Conservation (phyloP, 2,329 filamentous ascomycete species). For the Fusarium nygamai region DNA sequence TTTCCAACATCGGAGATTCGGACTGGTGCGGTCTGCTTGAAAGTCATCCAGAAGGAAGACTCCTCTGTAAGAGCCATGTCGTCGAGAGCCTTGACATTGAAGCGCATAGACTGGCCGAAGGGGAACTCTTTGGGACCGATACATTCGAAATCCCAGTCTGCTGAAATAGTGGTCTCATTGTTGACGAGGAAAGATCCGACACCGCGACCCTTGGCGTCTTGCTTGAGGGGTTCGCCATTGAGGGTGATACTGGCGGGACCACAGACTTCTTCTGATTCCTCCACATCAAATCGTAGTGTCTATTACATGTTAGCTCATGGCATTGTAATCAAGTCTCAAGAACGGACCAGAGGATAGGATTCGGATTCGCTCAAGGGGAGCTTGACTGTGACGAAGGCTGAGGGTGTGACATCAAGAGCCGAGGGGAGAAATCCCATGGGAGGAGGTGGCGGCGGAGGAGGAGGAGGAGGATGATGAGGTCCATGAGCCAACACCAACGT, state of each 20-base stretch:
- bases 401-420: constrained; percentile 31
- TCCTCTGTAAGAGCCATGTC: constrained; percentile 50
- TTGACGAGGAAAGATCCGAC: constrained; percentile 54
- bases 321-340: not conserved
- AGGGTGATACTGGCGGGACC: constrained; percentile 58
- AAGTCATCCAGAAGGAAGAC: constrained; percentile 54
- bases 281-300: constrained; percentile 56
- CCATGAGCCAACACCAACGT: constrained; percentile 37
- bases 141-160: constrained; percentile 61
- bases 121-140: constrained; percentile 50
- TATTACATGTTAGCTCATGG: constrained; percentile 27
- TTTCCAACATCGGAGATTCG: constrained; percentile 56
- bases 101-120: constrained; percentile 56
- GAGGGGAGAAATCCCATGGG: constrained; percentile 28
- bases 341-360: constrained; percentile 38
- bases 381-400: constrained; percentile 35
- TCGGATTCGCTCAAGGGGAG: constrained; percentile 24
- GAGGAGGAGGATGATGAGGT: constrained; percentile 22
- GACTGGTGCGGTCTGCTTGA: constrained; percentile 57
- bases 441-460: constrained; percentile 19
- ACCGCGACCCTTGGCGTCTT: constrained; percentile 53
- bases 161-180: constrained; percentile 51
- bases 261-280: constrained; percentile 57
- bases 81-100: constrained; percentile 56
- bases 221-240: constrained; percentile 55